Evolutionary conservation across 1,284 basidiomycete species (phyloP).

Genomic region (Cryptococcus hybrid): DNA sequence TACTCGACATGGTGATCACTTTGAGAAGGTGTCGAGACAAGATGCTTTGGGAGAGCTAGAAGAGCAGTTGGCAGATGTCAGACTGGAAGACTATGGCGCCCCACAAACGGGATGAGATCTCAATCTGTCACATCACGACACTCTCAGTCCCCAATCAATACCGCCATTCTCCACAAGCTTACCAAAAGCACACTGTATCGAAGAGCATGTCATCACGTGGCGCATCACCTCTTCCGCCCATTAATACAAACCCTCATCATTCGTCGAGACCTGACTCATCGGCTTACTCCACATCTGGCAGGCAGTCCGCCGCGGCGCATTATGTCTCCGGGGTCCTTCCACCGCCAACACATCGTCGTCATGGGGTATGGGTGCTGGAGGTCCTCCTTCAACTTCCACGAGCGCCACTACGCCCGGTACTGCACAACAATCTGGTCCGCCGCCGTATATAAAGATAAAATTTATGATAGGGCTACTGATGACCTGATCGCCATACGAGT

Average conservation of each 20-base stretch:
- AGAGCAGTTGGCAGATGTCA: slow-evolving; percentile 47
- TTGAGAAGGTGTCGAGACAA: slow-evolving; percentile 63
- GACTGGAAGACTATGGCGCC: slow-evolving; percentile 10
- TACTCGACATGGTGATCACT: slow-evolving; percentile 80
- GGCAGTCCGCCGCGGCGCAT: slow-evolving; percentile 7
- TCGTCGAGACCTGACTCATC: slow-evolving; percentile 14
- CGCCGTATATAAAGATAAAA: slow-evolving; percentile 94
- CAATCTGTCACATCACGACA: slow-evolving; percentile 21
- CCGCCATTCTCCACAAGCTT: slow-evolving; percentile 17
- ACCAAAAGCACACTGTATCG: neutral
- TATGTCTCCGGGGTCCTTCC: slow-evolving; percentile 16
- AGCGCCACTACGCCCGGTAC: slow-evolving; percentile 7
- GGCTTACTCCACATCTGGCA: slow-evolving; percentile 9
- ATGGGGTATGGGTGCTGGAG: slow-evolving; percentile 18
- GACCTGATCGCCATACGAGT: slow-evolving; percentile 98
- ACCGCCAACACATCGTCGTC: slow-evolving; percentile 20
- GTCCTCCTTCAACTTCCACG: neutral
- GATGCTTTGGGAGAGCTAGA: slow-evolving; percentile 63
- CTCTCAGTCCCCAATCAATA: slow-evolving; percentile 21
- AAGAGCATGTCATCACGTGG: slow-evolving; percentile 18
- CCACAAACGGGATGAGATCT: neutral
- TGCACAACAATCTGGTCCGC: slow-evolving; percentile 51
- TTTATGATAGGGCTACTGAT: slow-evolving; percentile 86
- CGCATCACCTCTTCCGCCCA: slow-evolving; percentile 28
- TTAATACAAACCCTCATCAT: slow-evolving; percentile 17